phyloP scores from a whole-genome alignment of 2,329 filamentous ascomycete genomes.

The Ascochyta clinopodiicola region DNA sequence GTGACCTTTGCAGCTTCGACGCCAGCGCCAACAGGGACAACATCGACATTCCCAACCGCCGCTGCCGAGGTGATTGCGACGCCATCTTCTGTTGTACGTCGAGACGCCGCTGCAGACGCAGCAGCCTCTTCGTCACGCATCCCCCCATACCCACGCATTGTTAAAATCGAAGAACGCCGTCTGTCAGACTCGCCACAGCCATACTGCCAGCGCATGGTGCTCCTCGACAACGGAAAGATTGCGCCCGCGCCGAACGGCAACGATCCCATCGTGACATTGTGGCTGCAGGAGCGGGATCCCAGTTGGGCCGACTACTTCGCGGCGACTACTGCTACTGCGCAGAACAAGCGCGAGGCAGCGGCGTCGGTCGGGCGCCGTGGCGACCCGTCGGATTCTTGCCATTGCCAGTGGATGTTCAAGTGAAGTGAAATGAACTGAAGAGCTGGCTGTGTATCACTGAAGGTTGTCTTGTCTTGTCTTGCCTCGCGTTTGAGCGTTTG shows the following conservation, averaged over 20 bases:
- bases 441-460: neutral
- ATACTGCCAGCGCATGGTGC: constrained; percentile 70
- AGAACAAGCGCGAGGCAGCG: constrained; percentile 22
- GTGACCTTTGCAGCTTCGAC: constrained; percentile 17
- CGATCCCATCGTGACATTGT: constrained; percentile 46
- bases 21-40: constrained; percentile 11
- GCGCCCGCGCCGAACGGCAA: constrained; percentile 43
- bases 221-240: constrained; percentile 60
- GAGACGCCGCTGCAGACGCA: constrained; percentile 27
- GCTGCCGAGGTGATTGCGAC: constrained; percentile 12
- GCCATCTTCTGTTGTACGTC: constrained; percentile 15
- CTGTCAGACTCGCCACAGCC: constrained; percentile 56
- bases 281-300: constrained; percentile 52
- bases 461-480: constrained; percentile 8
- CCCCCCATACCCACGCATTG: constrained; percentile 60
- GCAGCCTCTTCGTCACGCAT: constrained; percentile 28
- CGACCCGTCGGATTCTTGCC: constrained; percentile 43
- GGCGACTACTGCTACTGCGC: constrained; percentile 8
- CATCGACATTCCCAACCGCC: constrained; percentile 12
- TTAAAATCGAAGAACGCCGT: constrained; percentile 72
- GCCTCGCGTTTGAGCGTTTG: constrained; percentile 15
- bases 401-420: constrained; percentile 51
- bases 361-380: constrained; percentile 22
- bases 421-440: constrained; percentile 34
- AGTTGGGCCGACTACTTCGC: constrained; percentile 34